Base-by-base conservation (phyloP, 78 protist species). In the Mantamonas sphyraenae region DNA sequence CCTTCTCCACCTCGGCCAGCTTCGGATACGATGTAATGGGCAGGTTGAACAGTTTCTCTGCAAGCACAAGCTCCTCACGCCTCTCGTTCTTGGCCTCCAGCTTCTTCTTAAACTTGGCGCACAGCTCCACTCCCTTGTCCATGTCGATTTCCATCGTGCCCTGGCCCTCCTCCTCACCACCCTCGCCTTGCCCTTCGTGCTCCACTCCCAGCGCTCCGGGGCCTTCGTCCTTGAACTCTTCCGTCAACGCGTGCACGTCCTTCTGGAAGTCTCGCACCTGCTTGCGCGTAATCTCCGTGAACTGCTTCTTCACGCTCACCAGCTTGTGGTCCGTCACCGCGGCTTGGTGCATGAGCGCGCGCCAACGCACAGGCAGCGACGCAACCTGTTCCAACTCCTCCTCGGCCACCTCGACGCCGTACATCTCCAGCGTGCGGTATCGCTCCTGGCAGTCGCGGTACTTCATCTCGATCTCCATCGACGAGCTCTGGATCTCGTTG, bases 21-120 rank as follows among this genome's bases (percentile, higher is more conserved):
- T 45, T 72, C 30, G 89, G 84, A 57, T 79, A 83, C 45, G 37
- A 0, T 40, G 68, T 76, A 42, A 80, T 43, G 33, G 85, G 79
- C 16, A 87, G 77, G 57, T 62, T 65, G 53, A 91, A 87, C 33
- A 91, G 76, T 65, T 66, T 75, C 81, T 83, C 80, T 10, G 91
- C 85, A 2, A 19, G 30, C 16, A 47, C 73, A 19, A 86, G 71
- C 65, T 55, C 64, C 37, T 77, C 92, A 34, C 88, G 53, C 33
- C 2, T 24, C 58, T 33, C 5, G 28, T 0, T 3, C 17, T 3
- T 0, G 39, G 35, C 63, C 19, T 2, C 57, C 38, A 86, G 51
- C 26, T 5, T 9, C 28, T n/a, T 2, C 66, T n/a, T 40, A 74
- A 33, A 77, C 72, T 73, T 19, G 19, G 28, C 34, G 57, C 80